Evolutionary conservation across 257 asterid species (phyloP).

Genomic region (Coffea canephora): DNA sequence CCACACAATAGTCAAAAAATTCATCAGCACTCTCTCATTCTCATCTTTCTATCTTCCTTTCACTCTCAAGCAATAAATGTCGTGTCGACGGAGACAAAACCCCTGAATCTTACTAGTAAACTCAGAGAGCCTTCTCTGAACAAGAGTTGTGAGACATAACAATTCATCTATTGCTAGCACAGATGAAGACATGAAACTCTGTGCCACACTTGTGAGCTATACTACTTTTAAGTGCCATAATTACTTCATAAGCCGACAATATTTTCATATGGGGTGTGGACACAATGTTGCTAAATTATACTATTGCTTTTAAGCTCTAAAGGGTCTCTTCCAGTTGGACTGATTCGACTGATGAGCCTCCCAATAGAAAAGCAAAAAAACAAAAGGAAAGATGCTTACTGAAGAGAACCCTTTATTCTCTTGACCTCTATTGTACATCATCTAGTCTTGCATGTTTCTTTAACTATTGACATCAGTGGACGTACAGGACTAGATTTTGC

Average conservation of each 20-base stretch:
- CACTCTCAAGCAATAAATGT: slow-evolving; percentile 3
- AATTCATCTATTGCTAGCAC: not conserved
- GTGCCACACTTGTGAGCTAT: slow-evolving; percentile 9
- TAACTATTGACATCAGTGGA: slow-evolving; percentile 4
- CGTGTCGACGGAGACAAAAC: not conserved
- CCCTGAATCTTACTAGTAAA: slow-evolving; percentile 1
- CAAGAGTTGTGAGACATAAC: not conserved
- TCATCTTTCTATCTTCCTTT: not conserved
- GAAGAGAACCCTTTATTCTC: slow-evolving; percentile 39
- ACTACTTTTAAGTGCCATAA: slow-evolving; percentile 2
- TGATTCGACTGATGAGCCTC: slow-evolving; percentile 1
- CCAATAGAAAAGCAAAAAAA: slow-evolving; percentile 30
- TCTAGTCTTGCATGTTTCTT: slow-evolving; percentile 2
- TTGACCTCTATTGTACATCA: not conserved
- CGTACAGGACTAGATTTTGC: not conserved
- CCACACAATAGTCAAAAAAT: not conserved
- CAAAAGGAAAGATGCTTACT: slow-evolving; percentile 43
- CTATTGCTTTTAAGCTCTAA: slow-evolving; percentile 14
- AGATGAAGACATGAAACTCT: slow-evolving; percentile 5
- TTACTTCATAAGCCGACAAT: slow-evolving; percentile 20
- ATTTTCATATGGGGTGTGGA: not conserved
- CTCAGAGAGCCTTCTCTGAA: not conserved
- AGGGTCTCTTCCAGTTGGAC: slow-evolving; percentile 18
- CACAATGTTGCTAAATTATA: slow-evolving; percentile 2
- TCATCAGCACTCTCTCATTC: not conserved